A percentile compares a stretch with the other conserved stretches of the same genome.
Conservation (phyloP, 1,284 basidiomycete genomes). For the Puccinia triticina region DNA sequence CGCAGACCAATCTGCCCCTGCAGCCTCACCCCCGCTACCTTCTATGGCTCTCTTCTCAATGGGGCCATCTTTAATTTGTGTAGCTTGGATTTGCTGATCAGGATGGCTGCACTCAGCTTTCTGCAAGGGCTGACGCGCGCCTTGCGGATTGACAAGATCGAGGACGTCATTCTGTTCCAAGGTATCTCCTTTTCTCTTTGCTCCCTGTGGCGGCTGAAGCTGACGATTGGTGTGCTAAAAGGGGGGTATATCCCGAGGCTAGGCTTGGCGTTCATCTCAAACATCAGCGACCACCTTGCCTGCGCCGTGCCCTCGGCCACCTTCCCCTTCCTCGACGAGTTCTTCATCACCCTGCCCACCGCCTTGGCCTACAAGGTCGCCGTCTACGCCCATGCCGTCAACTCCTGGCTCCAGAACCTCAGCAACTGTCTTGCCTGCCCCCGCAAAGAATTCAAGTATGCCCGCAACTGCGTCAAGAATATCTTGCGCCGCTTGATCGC, state of each 20-base stretch:
- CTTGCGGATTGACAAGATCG: slow-evolving; percentile 32
- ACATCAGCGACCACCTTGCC: slow-evolving; percentile 74
- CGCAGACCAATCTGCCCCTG: slow-evolving; percentile 41
- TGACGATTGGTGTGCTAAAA: no score
- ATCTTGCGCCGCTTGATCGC: slow-evolving; percentile 76
- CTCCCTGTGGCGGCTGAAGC: no score
- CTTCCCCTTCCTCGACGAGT: slow-evolving; percentile 81
- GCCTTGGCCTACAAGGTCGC: slow-evolving; percentile 61
- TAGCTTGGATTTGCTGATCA: slow-evolving; percentile 43
- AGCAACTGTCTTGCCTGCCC: slow-evolving; percentile 72
- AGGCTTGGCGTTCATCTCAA: slow-evolving; percentile 68
- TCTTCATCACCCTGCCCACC: slow-evolving; percentile 69
- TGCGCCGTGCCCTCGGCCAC: slow-evolving; percentile 76
- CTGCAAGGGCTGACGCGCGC: slow-evolving; percentile 43
- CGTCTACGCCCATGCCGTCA: slow-evolving; percentile 76
- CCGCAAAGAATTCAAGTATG: slow-evolving; percentile 61
- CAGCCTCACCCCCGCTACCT: slow-evolving; percentile 30
- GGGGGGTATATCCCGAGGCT: slow-evolving; percentile 76
- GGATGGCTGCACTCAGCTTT: slow-evolving; percentile 45
- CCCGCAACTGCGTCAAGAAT: slow-evolving; percentile 66
- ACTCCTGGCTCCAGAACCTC: slow-evolving; percentile 82
- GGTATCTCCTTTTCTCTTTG: background rate
- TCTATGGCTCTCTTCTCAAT: slow-evolving; percentile 44
- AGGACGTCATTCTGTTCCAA: slow-evolving; percentile 44
- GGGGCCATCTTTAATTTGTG: slow-evolving; percentile 49